Evolutionary conservation across 345 rosid genomes (phyloP).

Genomic region (Dovyalis caffra): DNA sequence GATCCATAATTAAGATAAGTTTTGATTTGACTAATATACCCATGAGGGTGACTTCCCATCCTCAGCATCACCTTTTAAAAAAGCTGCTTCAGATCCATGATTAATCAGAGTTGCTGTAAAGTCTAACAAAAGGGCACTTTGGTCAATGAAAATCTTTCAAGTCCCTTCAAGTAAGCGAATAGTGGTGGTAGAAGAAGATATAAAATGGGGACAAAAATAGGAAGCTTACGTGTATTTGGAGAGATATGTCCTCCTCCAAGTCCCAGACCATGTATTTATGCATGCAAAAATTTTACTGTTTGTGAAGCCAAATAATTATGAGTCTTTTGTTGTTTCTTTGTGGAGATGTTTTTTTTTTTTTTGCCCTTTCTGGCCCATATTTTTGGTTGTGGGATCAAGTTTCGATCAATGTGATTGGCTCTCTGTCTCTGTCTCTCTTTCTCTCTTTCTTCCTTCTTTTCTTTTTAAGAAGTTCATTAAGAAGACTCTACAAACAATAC

Average conservation of each 20-base stretch:
- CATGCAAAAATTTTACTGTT: slow-evolving; percentile 32
- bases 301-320: slow-evolving; percentile 28
- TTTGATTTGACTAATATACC: slow-evolving; percentile 16
- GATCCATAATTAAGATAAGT: too few relatives aligned
- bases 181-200: not conserved
- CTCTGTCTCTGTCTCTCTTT: slow-evolving; percentile 17
- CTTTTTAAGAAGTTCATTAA: slow-evolving; percentile 34
- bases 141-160: not conserved
- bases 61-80: slow-evolving; percentile 2
- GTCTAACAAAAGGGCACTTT: not conserved
- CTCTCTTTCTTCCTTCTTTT: slow-evolving; percentile 13
- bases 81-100: slow-evolving; percentile 3
- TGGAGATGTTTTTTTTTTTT: slow-evolving; percentile 27
- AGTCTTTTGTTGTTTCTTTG: slow-evolving; percentile 38
- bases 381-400: slow-evolving; percentile 40
- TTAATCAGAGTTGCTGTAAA: not conserved
- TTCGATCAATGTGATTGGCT: slow-evolving; percentile 35
- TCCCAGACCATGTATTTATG: slow-evolving; percentile 19
- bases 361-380: slow-evolving; percentile 34
- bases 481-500: slow-evolving; percentile 28
- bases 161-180: not conserved
- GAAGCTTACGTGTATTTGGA: slow-evolving; percentile 23
- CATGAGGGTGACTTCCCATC: slow-evolving; percentile 26
- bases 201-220: slow-evolving; percentile 15
- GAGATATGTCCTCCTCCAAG: not conserved